Evolutionary conservation across 257 asterid species (phyloP), one percentile per base, ranked within the genome.

Genomic region (Anisodus tanguticus): DNA sequence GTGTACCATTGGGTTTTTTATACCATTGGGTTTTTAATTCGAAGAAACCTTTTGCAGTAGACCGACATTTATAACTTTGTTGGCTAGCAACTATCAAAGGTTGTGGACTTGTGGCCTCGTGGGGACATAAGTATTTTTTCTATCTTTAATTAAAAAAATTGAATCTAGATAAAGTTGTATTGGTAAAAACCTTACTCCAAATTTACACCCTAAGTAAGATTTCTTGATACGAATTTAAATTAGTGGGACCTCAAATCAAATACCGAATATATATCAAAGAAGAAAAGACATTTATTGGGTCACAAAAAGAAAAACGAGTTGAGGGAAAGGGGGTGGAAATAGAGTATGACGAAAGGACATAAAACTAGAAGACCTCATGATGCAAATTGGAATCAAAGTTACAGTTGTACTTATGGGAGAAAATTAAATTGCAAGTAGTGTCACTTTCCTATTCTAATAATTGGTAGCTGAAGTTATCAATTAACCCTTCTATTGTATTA

Each of bases 401-500:
- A 19, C 47, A 72, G 80, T 72, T 72, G 58, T 72, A 47, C 59
- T 72, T 19, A 19, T 72, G 15, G 8, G 4, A 45, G 58, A 72
- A 71, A 72, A 72, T 72, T 10, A 45, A 45, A 72, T 72, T 72
- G 80, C 80, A 72, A 72, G 80, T 72, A n/a, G 59, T 45, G 43
- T 43, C 9, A 45, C 9, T 71, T 43, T 45, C 39, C 19, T 47
- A 72, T 47, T 72, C 80, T 19, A 72, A 72, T 19, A 11, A 19
- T 72, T 72, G 41, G 19, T 19, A 19, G 11, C 17, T 45, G 11
- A 72, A 72, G 37, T 45, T 63, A 22, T 15, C 69, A 63, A 47
- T 47, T 17, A 9, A n/a, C 10, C 59, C 9, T 45, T 72, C 31
- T 10, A 72, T 45, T 47, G n/a, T 72, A 47, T 72, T 45, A 19